Base-by-base conservation (phyloP, 169 alveolate genomes). In the Plasmodium falciparum region DNA sequence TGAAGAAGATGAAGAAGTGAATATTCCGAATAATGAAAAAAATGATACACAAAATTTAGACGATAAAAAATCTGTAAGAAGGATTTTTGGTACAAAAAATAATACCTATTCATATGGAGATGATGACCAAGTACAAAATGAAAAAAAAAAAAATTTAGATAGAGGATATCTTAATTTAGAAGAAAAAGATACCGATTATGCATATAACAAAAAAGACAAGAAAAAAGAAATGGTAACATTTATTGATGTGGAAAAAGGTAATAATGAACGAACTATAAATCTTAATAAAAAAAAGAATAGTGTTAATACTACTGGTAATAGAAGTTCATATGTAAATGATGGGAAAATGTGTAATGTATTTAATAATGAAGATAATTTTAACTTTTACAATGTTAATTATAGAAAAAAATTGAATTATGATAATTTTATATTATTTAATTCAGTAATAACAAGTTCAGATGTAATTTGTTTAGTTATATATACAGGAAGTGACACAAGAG, bases 381-480 rank as follows among this genome's bases (percentile, higher is more conserved):
- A 88, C 43, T 88, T 72, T 75, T 74, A 75, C 29, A 71, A 70
- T 70, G 63, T 83, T 9, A 69, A 39, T 33, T 83, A 69, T 83
- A 61, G 85, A 70, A 83, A 83, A 17, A 83, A 71, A 39, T 63
- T 83, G 71, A 83, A 13, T 58, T 83, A 83, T 61, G 99, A 98
- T 70, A 96, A 98, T 80, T 97, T 99, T 17, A 90, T 97, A 26
- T 97, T 99, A 99, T 96, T 98, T 6, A 97, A 96, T 89, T 97
- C 99, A 6, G 97, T 96, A 20, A 95, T 98, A 13, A 98, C 99
- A 0, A 96, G 98, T 49, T 99, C 99, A 2, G 95, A 93, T 45
- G 96, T 97, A 29, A 72, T 95, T 43, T 99, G 99, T 12, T 67
- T 97, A 39, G 98, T 97, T 26, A 94, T 98, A 9, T 98, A 97